Evolutionary conservation across 208 protist species (phyloP).

Genomic region (Sergeia podlipaevii): DNA sequence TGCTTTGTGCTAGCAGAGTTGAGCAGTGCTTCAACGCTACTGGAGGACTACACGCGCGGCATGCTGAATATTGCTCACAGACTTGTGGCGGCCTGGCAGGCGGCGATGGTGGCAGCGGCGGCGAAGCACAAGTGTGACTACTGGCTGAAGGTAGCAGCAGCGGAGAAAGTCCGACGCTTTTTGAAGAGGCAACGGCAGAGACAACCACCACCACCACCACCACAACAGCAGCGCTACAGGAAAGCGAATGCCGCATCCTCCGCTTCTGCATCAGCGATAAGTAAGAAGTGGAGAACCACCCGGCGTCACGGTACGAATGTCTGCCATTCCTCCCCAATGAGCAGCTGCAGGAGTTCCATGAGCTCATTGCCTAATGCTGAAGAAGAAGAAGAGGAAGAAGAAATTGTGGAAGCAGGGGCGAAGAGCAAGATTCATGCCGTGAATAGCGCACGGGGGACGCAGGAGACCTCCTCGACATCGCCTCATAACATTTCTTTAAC

Average conservation of each 20-base stretch:
- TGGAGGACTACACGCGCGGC: slow-evolving; percentile 59
- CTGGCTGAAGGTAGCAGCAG: slow-evolving; percentile 9
- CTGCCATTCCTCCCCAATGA: background rate
- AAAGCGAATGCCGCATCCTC: too few species aligned
- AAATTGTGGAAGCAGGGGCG: background rate
- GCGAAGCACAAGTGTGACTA: slow-evolving; percentile 17
- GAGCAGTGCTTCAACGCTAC: slow-evolving; percentile 54
- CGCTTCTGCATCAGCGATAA: too few species aligned
- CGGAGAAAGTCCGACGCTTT: background rate
- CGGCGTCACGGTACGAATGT: too few species aligned
- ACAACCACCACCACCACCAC: background rate
- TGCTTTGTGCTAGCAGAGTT: slow-evolving; percentile 65
- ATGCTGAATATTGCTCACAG: slow-evolving; percentile 43
- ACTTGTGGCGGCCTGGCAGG: slow-evolving; percentile 58
- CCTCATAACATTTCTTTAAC: too few species aligned
- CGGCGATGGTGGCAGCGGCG: slow-evolving; percentile 44
- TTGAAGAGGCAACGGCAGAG: background rate
- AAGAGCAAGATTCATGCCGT: too few species aligned
- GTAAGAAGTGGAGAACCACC: too few species aligned
- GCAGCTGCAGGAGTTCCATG: slow-evolving; percentile 15
- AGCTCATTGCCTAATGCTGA: too few species aligned
- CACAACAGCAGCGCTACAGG: background rate
- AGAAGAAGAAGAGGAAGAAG: background rate
- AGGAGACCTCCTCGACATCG: too few species aligned
- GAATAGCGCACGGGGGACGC: too few species aligned